Conservation (phyloP, 176 grass and related monocot species). For the Paspalum notatum region DNA sequence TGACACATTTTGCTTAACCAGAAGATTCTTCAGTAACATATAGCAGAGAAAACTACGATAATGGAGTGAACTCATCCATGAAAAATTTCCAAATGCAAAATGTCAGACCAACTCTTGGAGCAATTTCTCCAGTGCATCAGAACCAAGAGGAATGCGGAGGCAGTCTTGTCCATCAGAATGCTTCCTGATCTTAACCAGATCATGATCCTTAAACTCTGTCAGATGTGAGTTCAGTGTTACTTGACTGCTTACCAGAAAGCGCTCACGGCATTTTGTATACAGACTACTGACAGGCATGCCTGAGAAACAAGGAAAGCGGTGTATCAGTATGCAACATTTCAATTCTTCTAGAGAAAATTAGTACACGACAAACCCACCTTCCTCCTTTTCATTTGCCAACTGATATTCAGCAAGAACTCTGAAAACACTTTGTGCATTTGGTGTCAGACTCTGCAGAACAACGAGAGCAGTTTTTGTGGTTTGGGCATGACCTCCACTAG, state of each 20-base stretch:
- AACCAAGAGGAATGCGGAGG: conserved; percentile 77
- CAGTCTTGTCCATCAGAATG: conserved; percentile 94
- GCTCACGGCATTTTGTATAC: conserved; percentile 91
- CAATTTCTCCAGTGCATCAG: conserved; percentile 74
- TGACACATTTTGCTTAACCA: background rate
- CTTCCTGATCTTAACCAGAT: conserved; percentile 81
- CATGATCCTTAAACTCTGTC: conserved; percentile 96
- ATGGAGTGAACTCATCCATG: background rate
- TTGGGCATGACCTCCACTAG: conserved; percentile 72
- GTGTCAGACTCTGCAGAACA: conserved; percentile 91
- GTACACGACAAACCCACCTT: conserved; percentile 56
- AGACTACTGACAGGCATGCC: conserved; percentile 80
- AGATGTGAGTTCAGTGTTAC: conserved; percentile 89
- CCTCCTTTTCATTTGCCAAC: conserved; percentile 84
- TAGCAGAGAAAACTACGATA: conserved; percentile 7
- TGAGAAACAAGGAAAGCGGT: conserved; percentile 45
- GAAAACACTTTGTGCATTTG: conserved; percentile 96
- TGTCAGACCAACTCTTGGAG: conserved; percentile 68
- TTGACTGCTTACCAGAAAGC: conserved; percentile 92
- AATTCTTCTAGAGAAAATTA: conserved; percentile 15
- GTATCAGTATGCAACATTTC: conserved; percentile 15
- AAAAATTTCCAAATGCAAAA: conserved; percentile 6
- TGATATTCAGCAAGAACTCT: conserved; percentile 91
- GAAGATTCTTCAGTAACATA: background rate
- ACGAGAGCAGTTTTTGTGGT: conserved; percentile 86